Evolutionary conservation across 1,284 basidiomycete genomes (phyloP).

Genomic region (Salmacisia buchloeana): DNA sequence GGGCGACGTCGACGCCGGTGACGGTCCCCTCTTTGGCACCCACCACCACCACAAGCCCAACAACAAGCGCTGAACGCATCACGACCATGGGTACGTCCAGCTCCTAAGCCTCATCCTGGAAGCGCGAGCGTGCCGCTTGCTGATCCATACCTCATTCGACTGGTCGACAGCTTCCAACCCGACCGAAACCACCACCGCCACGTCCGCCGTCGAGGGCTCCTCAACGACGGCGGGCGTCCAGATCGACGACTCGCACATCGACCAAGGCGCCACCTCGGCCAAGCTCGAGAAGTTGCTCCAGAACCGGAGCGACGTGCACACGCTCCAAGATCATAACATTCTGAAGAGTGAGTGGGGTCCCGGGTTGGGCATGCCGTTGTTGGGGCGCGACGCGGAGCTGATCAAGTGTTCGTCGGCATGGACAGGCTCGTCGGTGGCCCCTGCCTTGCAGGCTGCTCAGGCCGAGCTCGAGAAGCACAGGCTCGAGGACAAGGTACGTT

Average conservation of each 20-base stretch:
- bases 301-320: conserved; percentile 60
- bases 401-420: conserved; percentile 23
- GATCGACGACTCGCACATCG: conserved; percentile 10
- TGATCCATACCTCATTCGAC: too few species aligned
- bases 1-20: too few species aligned
- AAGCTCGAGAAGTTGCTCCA: conserved; percentile 61
- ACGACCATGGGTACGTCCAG: too few species aligned
- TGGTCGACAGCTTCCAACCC: neutral
- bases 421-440: conserved; percentile 23
- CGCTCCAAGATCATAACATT: conserved; percentile 68
- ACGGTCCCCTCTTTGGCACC: too few species aligned
- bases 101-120: too few species aligned
- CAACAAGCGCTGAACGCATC: too few species aligned
- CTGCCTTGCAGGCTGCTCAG: conserved; percentile 30
- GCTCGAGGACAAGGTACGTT: conserved; percentile 21
- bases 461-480: conserved; percentile 35
- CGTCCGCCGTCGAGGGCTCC: neutral
- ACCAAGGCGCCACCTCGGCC: conserved; percentile 41
- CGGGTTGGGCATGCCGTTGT: too few species aligned
- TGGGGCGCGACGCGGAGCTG: too few species aligned
- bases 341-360: conserved; percentile 61
- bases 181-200: neutral
- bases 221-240: neutral
- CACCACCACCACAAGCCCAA: too few species aligned
- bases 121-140: too few species aligned